Percentiles rank a stretch among this genome's conserved stretches.
These are phyloP conservation scores for Helianthus annuus DNA, from an alignment of 129 eudicot genomes.

Conservation along the genomic window DNA sequence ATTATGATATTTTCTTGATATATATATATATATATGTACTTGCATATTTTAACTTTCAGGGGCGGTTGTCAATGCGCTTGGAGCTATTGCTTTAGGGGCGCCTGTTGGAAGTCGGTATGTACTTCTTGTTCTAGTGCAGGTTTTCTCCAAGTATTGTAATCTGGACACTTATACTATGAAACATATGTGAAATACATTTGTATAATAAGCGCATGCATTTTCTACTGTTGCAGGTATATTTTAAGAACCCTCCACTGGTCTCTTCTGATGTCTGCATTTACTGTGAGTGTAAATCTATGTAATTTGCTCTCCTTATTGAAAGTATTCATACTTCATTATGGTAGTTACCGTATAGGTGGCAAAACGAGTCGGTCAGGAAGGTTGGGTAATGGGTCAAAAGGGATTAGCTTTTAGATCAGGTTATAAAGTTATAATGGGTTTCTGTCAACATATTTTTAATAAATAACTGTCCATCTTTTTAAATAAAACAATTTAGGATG, in stretches of 20 bases:
- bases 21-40: no score
- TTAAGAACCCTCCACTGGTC: slow-evolving; percentile 77
- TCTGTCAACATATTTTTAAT: not conserved
- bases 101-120: slow-evolving; percentile 46
- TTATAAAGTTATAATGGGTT: not conserved
- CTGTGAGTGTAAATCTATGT: slow-evolving; percentile 52
- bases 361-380: not conserved
- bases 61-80: slow-evolving; percentile 75
- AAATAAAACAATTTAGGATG: not conserved
- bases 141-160: slow-evolving; percentile 11
- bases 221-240: slow-evolving; percentile 47
- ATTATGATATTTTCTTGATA: slow-evolving; percentile 12
- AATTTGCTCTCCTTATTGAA: not conserved
- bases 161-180: slow-evolving; percentile 16
- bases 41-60: slow-evolving; percentile 40
- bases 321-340: no score
- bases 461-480: no score
- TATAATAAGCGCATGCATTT: not conserved
- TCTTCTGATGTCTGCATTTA: slow-evolving; percentile 81
- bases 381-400: not conserved
- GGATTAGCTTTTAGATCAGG: not conserved
- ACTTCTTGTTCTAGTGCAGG: slow-evolving; percentile 6
- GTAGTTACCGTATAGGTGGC: not conserved
- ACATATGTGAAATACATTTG: not conserved
- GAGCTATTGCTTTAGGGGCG: slow-evolving; percentile 81